Conservation (phyloP, 176 grass and related monocot genomes). For the Cocos nucifera region DNA sequence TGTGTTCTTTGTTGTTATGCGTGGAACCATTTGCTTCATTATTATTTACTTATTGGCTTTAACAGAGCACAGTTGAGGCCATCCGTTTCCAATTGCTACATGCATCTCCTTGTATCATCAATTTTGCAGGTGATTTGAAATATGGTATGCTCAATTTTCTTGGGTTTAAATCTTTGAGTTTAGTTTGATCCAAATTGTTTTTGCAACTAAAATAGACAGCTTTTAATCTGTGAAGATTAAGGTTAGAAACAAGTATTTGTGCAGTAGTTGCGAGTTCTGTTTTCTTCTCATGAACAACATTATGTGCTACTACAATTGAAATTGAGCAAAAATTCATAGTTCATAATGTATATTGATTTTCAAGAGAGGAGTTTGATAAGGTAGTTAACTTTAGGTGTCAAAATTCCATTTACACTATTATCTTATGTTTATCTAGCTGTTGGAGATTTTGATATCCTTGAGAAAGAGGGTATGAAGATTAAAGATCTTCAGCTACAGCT, state of each 20-base stretch:
- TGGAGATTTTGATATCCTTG: conserved; percentile 41
- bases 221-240: not conserved
- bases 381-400: too few relatives aligned
- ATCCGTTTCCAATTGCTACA: conserved; percentile 67
- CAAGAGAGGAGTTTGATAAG: too few relatives aligned
- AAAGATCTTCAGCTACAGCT: conserved; percentile 51
- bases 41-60: conserved; percentile 22
- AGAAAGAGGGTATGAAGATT: conserved; percentile 39
- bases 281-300: too few relatives aligned
- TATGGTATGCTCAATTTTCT: conserved; percentile 41
- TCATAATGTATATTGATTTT: too few relatives aligned
- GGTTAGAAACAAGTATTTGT: not conserved
- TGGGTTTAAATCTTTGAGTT: not conserved
- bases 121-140: conserved; percentile 90
- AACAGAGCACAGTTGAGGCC: conserved; percentile 71
- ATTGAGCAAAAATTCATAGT: too few relatives aligned
- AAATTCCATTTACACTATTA: too few relatives aligned
- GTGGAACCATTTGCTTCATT: not conserved
- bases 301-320: too few relatives aligned
- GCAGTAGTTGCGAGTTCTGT: too few relatives aligned
- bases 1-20: conserved; percentile 7
- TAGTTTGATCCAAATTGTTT: conserved; percentile 22
- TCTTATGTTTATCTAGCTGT: conserved; percentile 36
- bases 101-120: conserved; percentile 54
- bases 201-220: conserved; percentile 27